Evolutionary conservation across 257 asterid species (phyloP).

Genomic region (Craterostigma plantagineum): DNA sequence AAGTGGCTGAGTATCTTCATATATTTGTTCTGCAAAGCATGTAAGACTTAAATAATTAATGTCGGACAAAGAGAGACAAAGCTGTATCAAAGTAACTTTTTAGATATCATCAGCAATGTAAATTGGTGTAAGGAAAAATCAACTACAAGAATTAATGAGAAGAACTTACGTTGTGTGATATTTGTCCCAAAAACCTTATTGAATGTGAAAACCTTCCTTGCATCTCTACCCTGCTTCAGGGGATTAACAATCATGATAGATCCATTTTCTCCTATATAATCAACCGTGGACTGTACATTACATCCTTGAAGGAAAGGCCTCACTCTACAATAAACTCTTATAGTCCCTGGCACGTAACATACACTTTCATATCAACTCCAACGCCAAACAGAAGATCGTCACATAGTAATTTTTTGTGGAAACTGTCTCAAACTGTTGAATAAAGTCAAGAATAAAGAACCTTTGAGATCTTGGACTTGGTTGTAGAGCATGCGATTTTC

Average conservation of each 20-base stretch:
- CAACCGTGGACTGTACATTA: slow-evolving; percentile 58
- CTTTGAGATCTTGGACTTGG: slow-evolving; percentile 92
- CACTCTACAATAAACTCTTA: slow-evolving; percentile 80
- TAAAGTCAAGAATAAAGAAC: slow-evolving; percentile 13
- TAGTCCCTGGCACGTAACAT: slow-evolving; percentile 33
- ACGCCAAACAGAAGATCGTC: not conserved
- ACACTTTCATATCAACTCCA: not conserved
- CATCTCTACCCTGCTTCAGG: slow-evolving; percentile 62
- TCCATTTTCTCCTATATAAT: slow-evolving; percentile 84
- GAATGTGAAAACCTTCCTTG: slow-evolving; percentile 66
- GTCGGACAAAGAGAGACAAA: not conserved
- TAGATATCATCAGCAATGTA: not conserved
- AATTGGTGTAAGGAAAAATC: slow-evolving; percentile 3
- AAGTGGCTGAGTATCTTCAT: slow-evolving; percentile 56
- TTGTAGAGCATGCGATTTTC: slow-evolving; percentile 78
- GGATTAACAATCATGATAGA: slow-evolving; percentile 75
- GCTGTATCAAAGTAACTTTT: not conserved
- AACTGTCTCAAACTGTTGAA: too few species aligned
- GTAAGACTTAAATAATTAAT: slow-evolving; percentile 8
- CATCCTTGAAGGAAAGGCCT: slow-evolving; percentile 59
- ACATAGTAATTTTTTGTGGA: too few species aligned
- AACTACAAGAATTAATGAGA: slow-evolving; percentile 9
- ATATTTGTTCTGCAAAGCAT: slow-evolving; percentile 58
- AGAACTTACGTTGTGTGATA: slow-evolving; percentile 56
- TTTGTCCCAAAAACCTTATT: slow-evolving; percentile 60